Evolutionary conservation across 2,329 filamentous ascomycete species (phyloP), one percentile per base, ranked within the genome.

Genomic region (Emydomyces testavorans): DNA sequence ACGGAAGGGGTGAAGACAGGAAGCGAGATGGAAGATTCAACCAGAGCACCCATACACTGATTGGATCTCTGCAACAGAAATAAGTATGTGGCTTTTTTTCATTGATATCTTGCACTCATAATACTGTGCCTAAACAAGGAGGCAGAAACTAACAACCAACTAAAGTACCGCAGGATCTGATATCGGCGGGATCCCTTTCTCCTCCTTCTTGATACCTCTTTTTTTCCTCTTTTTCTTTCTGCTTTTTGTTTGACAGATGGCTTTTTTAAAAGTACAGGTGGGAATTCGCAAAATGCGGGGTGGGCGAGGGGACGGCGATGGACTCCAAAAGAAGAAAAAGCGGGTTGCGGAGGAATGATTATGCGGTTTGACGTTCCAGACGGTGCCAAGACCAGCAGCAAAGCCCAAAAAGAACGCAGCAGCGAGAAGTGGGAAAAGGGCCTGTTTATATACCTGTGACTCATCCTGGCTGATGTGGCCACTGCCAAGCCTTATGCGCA

Each of bases 381-480:
- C 48, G 48, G 49, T 51, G 52, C 52, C 52, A 54, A 55, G 53
- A 53, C 50, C 53, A 53, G 39, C 24, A 50, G 37, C 39, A 20
- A 28, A 50, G 35, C 28, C 43, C 50, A 53, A 43, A 52, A 16
- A 11, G 40, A 49, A 31, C 35, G 26, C 20, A 24, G 23, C 20
- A 38, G 35, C n/a, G 26, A 34, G 21, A 34, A 26, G 11, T 28
- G 29, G 52, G 50, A 50, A 50, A 43, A 46, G 24, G 43, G 50
- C 50, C 41, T 39, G 46, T 48, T 55, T 55, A 51, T 55, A 55
- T 55, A 55, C 49, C 45, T 39, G 42, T 45, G 50, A 38, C 53
- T 32, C 43, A 32, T 44, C 34, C 32, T 20, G 38, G 29, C 34
- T 31, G 16, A n/a, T 15, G 37, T 50, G 48, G 51, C 46, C 49